Conservation (phyloP, 2,329 filamentous ascomycete genomes). For the Coniochaeta sp. region DNA sequence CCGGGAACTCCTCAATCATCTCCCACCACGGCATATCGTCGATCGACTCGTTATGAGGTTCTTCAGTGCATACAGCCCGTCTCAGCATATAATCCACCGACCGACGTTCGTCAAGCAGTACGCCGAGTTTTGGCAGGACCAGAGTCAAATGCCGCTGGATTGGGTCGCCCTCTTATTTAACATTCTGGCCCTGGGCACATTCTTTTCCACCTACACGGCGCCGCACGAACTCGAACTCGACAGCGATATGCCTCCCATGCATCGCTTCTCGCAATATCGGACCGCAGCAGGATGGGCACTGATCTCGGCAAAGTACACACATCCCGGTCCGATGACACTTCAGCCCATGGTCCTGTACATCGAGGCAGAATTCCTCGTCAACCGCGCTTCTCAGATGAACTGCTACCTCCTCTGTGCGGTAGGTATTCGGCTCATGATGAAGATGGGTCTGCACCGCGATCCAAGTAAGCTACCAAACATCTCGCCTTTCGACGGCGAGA, state of each 20-base stretch:
- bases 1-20: conserved; percentile 35
- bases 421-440: conserved; percentile 45
- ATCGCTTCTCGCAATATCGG: conserved; percentile 40
- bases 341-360: conserved; percentile 44
- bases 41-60: conserved; percentile 45
- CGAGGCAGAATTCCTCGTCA: conserved; percentile 45
- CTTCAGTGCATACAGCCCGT: conserved; percentile 44
- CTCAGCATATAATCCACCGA: conserved; percentile 43
- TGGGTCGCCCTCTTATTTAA: conserved; percentile 47
- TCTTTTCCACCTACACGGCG: conserved; percentile 34
- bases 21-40: conserved; percentile 37
- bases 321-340: conserved; percentile 38
- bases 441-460: conserved; percentile 52
- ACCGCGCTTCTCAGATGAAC: conserved; percentile 41
- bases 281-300: conserved; percentile 44
- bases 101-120: conserved; percentile 46
- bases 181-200: conserved; percentile 32
- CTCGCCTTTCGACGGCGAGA: conserved; percentile 44
- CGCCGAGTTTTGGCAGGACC: conserved; percentile 39
- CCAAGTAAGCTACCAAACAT: conserved; percentile 42
- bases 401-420: conserved; percentile 45
- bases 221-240: conserved; percentile 39
- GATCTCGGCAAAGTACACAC: conserved; percentile 40
- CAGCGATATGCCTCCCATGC: conserved; percentile 28
- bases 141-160: conserved; percentile 27